Evolutionary conservation across 148 eudicot genomes (phyloP), one percentile per base, ranked within the genome.

Genomic region (Vaccinium macrocarpon): DNA sequence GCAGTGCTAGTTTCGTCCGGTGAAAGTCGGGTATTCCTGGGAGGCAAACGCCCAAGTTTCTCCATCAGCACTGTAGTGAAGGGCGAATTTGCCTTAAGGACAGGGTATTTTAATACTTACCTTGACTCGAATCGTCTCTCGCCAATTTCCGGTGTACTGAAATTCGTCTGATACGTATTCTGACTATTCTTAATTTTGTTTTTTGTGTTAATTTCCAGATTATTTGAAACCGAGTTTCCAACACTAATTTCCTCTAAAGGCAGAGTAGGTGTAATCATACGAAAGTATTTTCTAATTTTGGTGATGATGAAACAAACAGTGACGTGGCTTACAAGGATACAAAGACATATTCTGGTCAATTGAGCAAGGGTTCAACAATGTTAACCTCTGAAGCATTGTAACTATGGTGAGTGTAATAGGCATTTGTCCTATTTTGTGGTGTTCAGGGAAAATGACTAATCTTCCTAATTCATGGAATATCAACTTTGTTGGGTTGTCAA

Each of bases 241-340:
- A n/a, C n/a, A n/a, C 18, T 68, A 5, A 55, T 85, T 29, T 78
- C 52, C 76, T 85, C 85, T 83, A 83, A 94, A 96, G 99, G 91
- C 85, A 83, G 79, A 95, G 98, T 88, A 90, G 89, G 87, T 97
- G 99, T 98, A 94, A 94, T 82, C 95, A 93, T 89, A 93, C 99
- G 46, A 95, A 89, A 83, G 88, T 97, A 83, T 97, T 97, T 89
- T 95, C 98, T 4, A 98, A 95, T 79, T 91, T 90, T 80, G 94
- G 85, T 76, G 95, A 92, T 77, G 97, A 91, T 68, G 87, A 90
- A 78, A 59, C 83, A 1, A 88, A 84, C 23, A 89, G 93, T 82
- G 94, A 90, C 81, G 90, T 86, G 32, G 98, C 91, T 55, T 88
- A 86, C 82, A 86, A 84, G 89, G 92, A 89, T 87, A 88, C 78